Percentiles rank a stretch among this genome's conserved stretches.
Evolutionary conservation across 2,329 filamentous ascomycete species (phyloP).

Genomic region (Nemania sp.): DNA sequence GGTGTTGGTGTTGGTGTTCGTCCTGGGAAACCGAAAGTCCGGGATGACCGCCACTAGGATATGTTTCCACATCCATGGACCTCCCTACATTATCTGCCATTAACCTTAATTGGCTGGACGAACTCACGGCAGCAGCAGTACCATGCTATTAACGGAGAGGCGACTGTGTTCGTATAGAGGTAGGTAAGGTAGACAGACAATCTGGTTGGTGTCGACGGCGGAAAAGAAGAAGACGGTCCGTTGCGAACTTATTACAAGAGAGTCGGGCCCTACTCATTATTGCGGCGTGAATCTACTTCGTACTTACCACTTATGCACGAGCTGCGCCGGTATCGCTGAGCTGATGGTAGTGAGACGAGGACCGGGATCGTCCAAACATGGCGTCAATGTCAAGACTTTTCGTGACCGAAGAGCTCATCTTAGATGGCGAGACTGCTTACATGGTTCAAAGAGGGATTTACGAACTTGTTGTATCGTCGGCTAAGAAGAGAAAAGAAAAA

Average conservation of each 20-base stretch:
- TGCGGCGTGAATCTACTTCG: constrained; percentile 6
- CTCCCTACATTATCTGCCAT: neutral
- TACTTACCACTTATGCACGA: neutral
- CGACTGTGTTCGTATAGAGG: neutral
- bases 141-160: neutral
- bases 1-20: neutral
- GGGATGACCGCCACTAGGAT: constrained; percentile 6
- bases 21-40: neutral
- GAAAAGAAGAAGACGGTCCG: neutral
- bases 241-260: neutral
- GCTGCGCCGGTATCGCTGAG: constrained; percentile 22
- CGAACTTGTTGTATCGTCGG: neutral
- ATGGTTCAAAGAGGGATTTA: neutral
- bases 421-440: neutral
- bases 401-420: neutral
- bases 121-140: neutral
- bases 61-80: constrained; percentile 7
- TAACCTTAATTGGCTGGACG: neutral
- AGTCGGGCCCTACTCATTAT: constrained; percentile 5
- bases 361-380: neutral
- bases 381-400: neutral
- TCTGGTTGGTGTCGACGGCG: neutral
- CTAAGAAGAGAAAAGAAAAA: neutral
- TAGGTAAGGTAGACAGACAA: neutral
- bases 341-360: neutral